phyloP scores from a whole-genome alignment of 2,329 filamentous ascomycete species.

The Aureobasidium sp. region DNA sequence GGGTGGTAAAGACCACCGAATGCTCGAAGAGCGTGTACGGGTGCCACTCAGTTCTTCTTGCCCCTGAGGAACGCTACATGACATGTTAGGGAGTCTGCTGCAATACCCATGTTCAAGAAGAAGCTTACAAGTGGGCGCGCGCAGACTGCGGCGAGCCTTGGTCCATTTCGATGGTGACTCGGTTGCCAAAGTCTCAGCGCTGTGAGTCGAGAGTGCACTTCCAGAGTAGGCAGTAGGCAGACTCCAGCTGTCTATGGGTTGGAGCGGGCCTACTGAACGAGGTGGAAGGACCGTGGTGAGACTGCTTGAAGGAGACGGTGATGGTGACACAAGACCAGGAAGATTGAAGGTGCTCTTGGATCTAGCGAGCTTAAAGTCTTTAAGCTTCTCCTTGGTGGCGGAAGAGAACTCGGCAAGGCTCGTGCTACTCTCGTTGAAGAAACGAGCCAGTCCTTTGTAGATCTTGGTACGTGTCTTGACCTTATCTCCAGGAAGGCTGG shows the following conservation, averaged over 20 bases:
- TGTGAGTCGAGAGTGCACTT: not conserved
- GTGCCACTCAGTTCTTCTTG: not conserved
- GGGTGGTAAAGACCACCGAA: not conserved
- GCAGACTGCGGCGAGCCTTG: not conserved
- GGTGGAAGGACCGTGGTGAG: not conserved
- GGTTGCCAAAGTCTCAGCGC: not conserved
- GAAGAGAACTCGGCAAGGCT: not conserved
- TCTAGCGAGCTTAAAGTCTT: not conserved
- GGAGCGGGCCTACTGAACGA: not conserved
- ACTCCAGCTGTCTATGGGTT: not conserved
- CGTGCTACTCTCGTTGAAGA: not conserved
- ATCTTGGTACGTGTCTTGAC: not conserved
- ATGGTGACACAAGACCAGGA: not conserved
- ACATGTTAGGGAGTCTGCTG: not conserved
- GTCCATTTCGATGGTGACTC: not conserved
- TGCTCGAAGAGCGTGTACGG: not conserved
- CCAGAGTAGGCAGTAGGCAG: not conserved
- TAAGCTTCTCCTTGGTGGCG: not conserved
- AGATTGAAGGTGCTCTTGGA: constrained; percentile 5
- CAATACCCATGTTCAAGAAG: too few relatives aligned
- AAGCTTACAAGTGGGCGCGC: not conserved
- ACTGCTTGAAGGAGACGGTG: not conserved
- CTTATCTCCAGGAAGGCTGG: not conserved
- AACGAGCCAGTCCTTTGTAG: not conserved
- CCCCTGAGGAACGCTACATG: not conserved